Evolutionary conservation across 208 protist genomes (phyloP).

Genomic region (Acanthamoeba royreba): DNA sequence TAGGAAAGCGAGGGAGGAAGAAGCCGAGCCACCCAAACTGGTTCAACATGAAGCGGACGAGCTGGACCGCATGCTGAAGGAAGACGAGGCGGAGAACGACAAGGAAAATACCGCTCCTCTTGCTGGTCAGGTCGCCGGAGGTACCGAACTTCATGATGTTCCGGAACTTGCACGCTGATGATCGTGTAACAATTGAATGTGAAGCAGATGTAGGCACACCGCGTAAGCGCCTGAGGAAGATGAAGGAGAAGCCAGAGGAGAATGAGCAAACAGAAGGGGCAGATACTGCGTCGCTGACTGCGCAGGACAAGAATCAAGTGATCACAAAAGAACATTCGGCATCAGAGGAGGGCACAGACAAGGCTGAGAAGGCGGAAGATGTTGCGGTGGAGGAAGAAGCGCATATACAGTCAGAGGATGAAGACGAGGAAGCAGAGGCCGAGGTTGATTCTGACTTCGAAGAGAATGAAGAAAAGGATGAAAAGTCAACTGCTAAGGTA

Average conservation of each 20-base stretch:
- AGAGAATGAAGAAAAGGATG: neutral
- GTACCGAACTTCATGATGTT: too few species aligned
- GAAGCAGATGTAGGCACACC: too few species aligned
- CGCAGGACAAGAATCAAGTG: neutral
- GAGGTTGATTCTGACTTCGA: neutral
- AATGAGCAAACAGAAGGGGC: neutral
- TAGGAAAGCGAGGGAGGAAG: too few species aligned
- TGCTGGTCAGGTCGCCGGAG: too few species aligned
- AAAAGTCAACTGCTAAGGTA: neutral
- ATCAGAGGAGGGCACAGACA: neutral
- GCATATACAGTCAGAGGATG: neutral
- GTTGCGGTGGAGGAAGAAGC: neutral
- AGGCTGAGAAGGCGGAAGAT: neutral
- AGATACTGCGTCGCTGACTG: neutral
- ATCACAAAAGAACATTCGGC: neutral
- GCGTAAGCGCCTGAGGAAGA: neutral
- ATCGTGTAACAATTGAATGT: too few species aligned
- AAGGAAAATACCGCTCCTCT: too few species aligned
- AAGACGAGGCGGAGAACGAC: too few species aligned
- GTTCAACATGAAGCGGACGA: too few species aligned
- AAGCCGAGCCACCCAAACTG: too few species aligned
- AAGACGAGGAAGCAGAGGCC: neutral
- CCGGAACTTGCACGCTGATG: too few species aligned
- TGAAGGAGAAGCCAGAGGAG: too few species aligned
- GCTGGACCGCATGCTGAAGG: too few species aligned